These are phyloP conservation scores for Tolypocladium endophyticum DNA, from an alignment of 2,329 filamentous ascomycete species.

Conservation along the genomic window DNA sequence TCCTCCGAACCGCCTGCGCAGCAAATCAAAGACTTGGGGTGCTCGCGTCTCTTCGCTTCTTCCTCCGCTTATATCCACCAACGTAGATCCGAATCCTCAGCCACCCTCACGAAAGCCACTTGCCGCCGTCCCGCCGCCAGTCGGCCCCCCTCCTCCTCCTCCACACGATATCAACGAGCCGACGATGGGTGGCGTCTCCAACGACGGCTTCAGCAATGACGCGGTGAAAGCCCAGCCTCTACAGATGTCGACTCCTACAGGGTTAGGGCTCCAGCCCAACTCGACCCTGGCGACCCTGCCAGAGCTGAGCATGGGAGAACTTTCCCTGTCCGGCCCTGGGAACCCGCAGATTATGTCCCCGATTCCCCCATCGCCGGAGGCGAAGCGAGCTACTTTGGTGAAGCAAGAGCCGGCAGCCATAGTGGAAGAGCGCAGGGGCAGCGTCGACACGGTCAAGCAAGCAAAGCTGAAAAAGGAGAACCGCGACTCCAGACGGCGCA, in stretches of 20 bases:
- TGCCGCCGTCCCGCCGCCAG: conserved; percentile 2
- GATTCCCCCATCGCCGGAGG: conserved; percentile 18
- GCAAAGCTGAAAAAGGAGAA: conserved; percentile 22
- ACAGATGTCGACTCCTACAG: neutral
- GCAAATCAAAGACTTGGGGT: conserved; percentile 25
- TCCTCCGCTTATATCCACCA: conserved; percentile 25
- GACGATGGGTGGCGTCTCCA: neutral
- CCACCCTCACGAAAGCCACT: conserved; percentile 14
- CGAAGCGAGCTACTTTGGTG: conserved; percentile 11
- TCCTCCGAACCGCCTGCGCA: conserved; percentile 10
- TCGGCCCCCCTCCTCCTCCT: conserved; percentile 11
- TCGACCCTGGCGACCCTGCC: neutral
- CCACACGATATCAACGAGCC: conserved; percentile 1
- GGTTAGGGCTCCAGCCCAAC: neutral
- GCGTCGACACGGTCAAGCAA: conserved; percentile 9
- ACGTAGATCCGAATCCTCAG: conserved; percentile 15
- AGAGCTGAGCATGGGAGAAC: conserved; percentile 8
- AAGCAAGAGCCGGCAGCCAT: conserved; percentile 10
- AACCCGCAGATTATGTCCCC: conserved; percentile 18
- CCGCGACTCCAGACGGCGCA: conserved; percentile 15
- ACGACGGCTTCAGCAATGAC: neutral
- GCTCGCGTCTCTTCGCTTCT: conserved; percentile 24
- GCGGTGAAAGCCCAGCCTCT: neutral
- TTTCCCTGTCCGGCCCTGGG: conserved; percentile 7
- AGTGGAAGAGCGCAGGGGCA: neutral